A percentile compares a stretch with the other conserved stretches of the same genome.
phyloP scores from a whole-genome alignment of 2,329 filamentous ascomycete species.

The Pseudogymnoascus sp. region DNA sequence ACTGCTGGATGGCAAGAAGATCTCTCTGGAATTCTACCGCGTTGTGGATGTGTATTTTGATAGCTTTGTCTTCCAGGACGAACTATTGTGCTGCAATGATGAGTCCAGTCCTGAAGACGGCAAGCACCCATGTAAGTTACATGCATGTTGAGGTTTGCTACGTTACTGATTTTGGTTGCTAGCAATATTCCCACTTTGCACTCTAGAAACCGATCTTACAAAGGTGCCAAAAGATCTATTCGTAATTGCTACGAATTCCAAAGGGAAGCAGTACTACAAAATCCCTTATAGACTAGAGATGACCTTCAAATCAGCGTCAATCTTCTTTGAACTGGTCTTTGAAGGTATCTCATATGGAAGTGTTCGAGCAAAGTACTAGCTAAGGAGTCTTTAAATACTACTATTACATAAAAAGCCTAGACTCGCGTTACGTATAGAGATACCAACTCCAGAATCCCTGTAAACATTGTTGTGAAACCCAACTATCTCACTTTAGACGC shows the following conservation, averaged over 20 bases:
- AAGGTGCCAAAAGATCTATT: not conserved
- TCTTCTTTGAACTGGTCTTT: not conserved
- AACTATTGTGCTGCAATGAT: slow-evolving; percentile 10
- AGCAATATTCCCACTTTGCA: not conserved
- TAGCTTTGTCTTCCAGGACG: slow-evolving; percentile 15
- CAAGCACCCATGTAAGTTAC: not conserved
- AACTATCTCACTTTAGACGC: not conserved
- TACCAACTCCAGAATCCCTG: not conserved
- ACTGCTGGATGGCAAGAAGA: not conserved
- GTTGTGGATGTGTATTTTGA: not conserved
- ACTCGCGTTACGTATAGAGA: not conserved
- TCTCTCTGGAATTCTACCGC: not conserved
- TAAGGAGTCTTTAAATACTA: not conserved
- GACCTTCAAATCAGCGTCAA: not conserved
- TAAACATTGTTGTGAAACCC: not conserved
- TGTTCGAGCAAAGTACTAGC: not conserved
- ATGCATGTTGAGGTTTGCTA: not conserved
- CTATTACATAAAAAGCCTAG: not conserved
- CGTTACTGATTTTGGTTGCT: not conserved
- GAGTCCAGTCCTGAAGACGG: not conserved
- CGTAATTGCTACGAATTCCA: not conserved
- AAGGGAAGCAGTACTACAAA: not conserved
- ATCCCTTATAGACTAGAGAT: not conserved
- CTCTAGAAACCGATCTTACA: not conserved
- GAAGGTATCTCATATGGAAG: not conserved